These are phyloP conservation scores for Lasiodiplodia hormozganensis DNA, from an alignment of 2,329 filamentous ascomycete species.

Conservation along the genomic window DNA sequence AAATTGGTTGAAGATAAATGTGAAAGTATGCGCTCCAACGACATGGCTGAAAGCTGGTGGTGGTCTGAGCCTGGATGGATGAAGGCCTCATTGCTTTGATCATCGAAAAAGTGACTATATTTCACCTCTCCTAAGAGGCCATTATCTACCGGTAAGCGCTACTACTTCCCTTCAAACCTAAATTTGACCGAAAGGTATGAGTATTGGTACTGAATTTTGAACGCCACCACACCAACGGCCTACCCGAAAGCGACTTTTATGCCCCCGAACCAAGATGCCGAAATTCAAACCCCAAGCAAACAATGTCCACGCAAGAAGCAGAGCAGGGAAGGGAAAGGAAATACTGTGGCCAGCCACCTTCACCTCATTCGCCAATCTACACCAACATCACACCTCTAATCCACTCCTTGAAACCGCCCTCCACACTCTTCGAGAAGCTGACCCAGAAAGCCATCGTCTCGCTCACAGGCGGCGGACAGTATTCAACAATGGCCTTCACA, in stretches of 20 bases:
- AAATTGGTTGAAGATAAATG: neutral
- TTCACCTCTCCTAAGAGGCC: neutral
- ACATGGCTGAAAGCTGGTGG: neutral
- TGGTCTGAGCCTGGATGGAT: neutral
- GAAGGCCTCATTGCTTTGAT: neutral
- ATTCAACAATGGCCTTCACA: slow-evolving; percentile 61
- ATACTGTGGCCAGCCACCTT: neutral
- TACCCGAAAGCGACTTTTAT: neutral
- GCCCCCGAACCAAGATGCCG: neutral
- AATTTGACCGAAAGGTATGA: neutral
- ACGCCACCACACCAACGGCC: neutral
- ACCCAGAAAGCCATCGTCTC: slow-evolving; percentile 65
- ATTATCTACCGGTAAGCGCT: neutral
- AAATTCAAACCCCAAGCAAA: neutral
- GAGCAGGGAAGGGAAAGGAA: neutral
- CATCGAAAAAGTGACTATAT: neutral
- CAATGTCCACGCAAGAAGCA: neutral
- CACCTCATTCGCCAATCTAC: neutral
- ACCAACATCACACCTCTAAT: slow-evolving; percentile 49
- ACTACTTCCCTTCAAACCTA: neutral
- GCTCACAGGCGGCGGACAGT: slow-evolving; percentile 60
- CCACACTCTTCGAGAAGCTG: slow-evolving; percentile 66
- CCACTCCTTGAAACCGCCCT: slow-evolving; percentile 63
- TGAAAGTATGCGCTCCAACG: neutral
- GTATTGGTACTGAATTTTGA: neutral